phyloP scores from a whole-genome alignment of 2,329 filamentous ascomycete genomes.

The Pyricularia pennisetigena region DNA sequence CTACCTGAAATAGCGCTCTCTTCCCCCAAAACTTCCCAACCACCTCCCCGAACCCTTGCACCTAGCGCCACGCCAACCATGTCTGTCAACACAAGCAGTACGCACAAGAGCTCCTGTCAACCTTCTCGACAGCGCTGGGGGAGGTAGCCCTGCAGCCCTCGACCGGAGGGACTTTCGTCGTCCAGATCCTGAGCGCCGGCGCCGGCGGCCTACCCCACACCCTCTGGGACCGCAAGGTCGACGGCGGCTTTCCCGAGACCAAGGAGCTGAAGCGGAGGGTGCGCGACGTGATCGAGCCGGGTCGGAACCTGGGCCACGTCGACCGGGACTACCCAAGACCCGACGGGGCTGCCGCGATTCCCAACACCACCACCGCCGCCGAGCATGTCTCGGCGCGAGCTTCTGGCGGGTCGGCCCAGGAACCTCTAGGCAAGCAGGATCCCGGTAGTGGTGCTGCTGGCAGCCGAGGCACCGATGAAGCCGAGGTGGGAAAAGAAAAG shows the following conservation, averaged over 20 bases:
- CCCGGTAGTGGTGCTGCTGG: not conserved
- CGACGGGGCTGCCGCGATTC: not conserved
- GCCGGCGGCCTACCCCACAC: slow-evolving; percentile 33
- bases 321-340: slow-evolving; percentile 38
- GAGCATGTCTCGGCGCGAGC: not conserved
- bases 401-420: not conserved
- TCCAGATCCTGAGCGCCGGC: slow-evolving; percentile 43
- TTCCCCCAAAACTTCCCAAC: not conserved
- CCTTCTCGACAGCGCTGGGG: slow-evolving; percentile 73
- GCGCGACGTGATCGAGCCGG: slow-evolving; percentile 72
- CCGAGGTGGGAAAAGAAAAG: not conserved
- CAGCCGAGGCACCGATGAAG: not conserved
- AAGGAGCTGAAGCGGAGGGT: slow-evolving; percentile 83
- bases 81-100: slow-evolving; percentile 42
- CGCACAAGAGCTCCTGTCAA: slow-evolving; percentile 90
- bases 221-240: slow-evolving; percentile 79
- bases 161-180: slow-evolving; percentile 74
- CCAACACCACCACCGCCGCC: not conserved
- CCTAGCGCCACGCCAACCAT: not conserved
- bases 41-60: not conserved
- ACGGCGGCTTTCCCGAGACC: slow-evolving; percentile 89
- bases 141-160: slow-evolving; percentile 81
- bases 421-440: not conserved
- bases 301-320: slow-evolving; percentile 71
- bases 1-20: not conserved